These are phyloP conservation scores for Termitomyces sp. DNA, from an alignment of 768 basidiomycete genomes.

Conservation along the genomic window DNA sequence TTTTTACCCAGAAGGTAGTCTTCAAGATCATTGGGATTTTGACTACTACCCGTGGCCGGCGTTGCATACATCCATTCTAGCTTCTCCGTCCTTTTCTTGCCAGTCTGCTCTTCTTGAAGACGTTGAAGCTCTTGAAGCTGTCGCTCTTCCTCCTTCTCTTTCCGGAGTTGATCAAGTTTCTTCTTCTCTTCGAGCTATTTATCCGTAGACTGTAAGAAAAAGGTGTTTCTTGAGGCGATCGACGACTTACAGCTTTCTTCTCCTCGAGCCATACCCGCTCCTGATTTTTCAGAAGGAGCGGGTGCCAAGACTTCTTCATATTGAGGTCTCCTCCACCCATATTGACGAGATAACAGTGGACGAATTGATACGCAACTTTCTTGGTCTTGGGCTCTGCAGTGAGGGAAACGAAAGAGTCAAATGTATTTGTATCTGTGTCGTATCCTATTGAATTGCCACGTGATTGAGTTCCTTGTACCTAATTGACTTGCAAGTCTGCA, in stretches of 20 bases:
- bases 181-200: conserved; percentile 94
- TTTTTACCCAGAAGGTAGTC: conserved; percentile 97
- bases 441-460: background rate
- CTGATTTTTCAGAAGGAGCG: conserved; percentile 96
- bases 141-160: conserved; percentile 96
- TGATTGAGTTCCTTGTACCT: background rate
- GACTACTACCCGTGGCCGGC: conserved; percentile 82
- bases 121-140: conserved; percentile 95
- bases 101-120: conserved; percentile 91
- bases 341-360: conserved; percentile 34
- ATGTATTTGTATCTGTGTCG: background rate
- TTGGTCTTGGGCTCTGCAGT: background rate
- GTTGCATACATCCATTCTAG: conserved; percentile 99
- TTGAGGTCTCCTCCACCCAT: conserved; percentile 99
- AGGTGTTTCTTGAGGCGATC: background rate
- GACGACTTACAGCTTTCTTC: conserved; percentile 78
- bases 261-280: conserved; percentile 99
- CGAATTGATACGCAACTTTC: background rate
- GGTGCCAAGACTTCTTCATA: conserved; percentile 99
- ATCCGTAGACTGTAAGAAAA: conserved; percentile 10
- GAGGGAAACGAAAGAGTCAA: background rate
- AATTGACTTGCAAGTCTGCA: too few relatives aligned
- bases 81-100: conserved; percentile 90
- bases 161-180: conserved; percentile 93
- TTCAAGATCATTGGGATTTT: conserved; percentile 89